Base-by-base conservation (phyloP, 331 rosid species). In the Rhamnella rubrinervis region DNA sequence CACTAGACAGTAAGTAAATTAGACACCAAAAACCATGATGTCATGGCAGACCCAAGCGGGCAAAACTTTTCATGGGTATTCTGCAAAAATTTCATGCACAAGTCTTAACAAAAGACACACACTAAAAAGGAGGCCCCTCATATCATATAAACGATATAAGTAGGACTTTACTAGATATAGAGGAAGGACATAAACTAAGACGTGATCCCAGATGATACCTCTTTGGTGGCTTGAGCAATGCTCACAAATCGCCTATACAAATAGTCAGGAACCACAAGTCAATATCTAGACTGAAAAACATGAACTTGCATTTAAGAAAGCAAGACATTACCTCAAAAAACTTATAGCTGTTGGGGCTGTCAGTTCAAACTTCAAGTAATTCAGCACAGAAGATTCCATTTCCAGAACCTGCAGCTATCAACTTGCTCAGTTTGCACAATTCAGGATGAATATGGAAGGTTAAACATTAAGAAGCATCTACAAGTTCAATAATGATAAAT, bases 331-430 rank as follows among this genome's bases (percentile, higher is more conserved):
- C 97, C 98, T 93, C 72, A 87, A 71, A 83, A 95, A 95, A 76
- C 97, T 87, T 67, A 89, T 77, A 19, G 82, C 64, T 25, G 96
- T 91, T 25, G 96, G 96, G 57, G 97, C 90, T 38, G 96, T 81
- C 99, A 95, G 89, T 89, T 95, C 92, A n/a, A 91, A 95, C 80
- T 95, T 91, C 55, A 89, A 80, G 82, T 75, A 81, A 80, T 95
- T 83, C 86, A 95, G 76, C 53, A 91, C 95, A 51, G 84, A 64
- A 46, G 96, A 87, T 83, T 95, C 97, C 97, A 91, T 91, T 75
- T 85, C 82, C 85, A 91, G 78, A 71, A 91, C 89, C 96, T 92
- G 84, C 75, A 59, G 40, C 63, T 31, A 47, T 39, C 40, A 56
- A 19, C 53, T 26, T 59, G 28, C 21, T 71, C 28, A 41, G 49